phyloP scores from a whole-genome alignment of 331 rosid genomes.

The Rosa hybrid region DNA sequence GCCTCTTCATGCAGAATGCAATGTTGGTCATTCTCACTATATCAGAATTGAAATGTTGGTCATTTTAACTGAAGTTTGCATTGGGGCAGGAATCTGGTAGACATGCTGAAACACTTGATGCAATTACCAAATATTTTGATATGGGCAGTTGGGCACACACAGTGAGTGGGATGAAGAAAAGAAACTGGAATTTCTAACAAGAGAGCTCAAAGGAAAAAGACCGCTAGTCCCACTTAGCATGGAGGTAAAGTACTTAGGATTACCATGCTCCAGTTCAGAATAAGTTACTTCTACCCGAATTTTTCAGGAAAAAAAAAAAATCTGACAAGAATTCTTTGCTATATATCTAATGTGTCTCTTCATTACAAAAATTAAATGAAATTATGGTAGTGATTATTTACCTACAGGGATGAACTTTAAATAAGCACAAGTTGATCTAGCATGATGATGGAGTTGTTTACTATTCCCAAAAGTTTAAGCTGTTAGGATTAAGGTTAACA shows the following conservation, averaged over 20 bases:
- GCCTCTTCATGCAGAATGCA: constrained; percentile 53
- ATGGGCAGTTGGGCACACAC: constrained; percentile 47
- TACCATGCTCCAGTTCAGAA: not conserved
- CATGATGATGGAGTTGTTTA: not conserved
- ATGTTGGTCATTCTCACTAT: constrained; percentile 64
- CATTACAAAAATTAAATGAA: not conserved
- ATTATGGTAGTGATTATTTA: not conserved
- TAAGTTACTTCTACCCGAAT: not conserved
- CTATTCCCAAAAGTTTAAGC: not conserved
- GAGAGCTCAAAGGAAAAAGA: constrained; percentile 91
- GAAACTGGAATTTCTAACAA: constrained; percentile 78
- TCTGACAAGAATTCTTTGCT: not conserved
- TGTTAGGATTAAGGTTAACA: not conserved
- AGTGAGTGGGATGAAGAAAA: constrained; percentile 98
- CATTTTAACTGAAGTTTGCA: constrained; percentile 38
- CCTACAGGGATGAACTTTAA: not conserved
- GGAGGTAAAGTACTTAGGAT: constrained; percentile 48
- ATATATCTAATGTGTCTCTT: not conserved
- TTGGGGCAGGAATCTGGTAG: constrained; percentile 79
- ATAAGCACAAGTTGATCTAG: not conserved
- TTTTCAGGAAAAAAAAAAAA: not conserved
- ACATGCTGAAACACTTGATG: constrained; percentile 90
- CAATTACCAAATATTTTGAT: constrained; percentile 72
- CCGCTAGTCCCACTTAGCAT: constrained; percentile 80
- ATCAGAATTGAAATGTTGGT: constrained; percentile 49